Evolutionary conservation across 1,139 yeast genomes (phyloP).

Genomic region (Sugiyamaella novakii): DNA sequence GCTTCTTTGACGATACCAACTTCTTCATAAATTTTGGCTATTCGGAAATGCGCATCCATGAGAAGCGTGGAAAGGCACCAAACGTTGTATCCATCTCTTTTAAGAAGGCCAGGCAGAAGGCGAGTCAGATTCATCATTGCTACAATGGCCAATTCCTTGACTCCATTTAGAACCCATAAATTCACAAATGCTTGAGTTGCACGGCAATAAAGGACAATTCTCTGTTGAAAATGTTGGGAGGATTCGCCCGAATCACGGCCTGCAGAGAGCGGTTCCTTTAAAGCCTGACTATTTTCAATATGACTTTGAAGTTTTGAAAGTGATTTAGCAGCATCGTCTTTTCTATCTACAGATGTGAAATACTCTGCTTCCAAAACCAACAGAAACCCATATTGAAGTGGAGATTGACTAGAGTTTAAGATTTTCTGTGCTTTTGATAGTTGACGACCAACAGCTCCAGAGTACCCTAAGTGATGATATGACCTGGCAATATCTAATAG

Average conservation of each 20-base stretch:
- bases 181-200: constrained; percentile 4
- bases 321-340: constrained; percentile 6
- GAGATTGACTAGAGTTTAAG: background rate
- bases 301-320: constrained; percentile 6
- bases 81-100: constrained; percentile 1
- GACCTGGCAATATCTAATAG: constrained; percentile 15
- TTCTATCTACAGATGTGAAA: constrained; percentile 8
- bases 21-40: constrained; percentile 32
- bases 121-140: constrained; percentile 12
- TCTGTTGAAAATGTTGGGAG: constrained; percentile 11
- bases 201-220: constrained; percentile 15
- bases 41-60: constrained; percentile 27
- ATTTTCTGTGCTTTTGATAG: constrained; percentile 1
- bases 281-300: constrained; percentile 2
- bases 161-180: constrained; percentile 7
- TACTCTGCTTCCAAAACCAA: constrained; percentile 14
- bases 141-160: constrained; percentile 16
- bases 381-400: constrained; percentile 7
- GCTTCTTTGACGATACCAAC: constrained; percentile 34
- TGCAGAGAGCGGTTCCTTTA: constrained; percentile 14
- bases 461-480: constrained; percentile 10
- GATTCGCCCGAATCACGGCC: constrained; percentile 16
- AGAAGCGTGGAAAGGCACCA: constrained; percentile 21
- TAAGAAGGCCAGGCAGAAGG: constrained; percentile 10
- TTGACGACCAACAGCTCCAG: constrained; percentile 6